phyloP scores from a whole-genome alignment of 768 basidiomycete species.

The Termitomyces sp. region DNA sequence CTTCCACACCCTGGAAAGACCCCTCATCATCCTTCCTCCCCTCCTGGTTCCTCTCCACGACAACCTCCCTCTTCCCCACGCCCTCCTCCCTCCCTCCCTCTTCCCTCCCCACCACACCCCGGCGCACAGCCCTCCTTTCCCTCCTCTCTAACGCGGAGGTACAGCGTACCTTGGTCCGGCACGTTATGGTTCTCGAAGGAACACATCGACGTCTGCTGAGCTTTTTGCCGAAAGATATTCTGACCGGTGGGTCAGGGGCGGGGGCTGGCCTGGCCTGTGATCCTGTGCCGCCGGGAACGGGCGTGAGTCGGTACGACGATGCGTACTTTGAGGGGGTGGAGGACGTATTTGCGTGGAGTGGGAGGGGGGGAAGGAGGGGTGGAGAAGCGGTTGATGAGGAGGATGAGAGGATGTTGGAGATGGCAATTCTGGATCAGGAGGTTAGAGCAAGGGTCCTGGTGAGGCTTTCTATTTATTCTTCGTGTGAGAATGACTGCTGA shows the following conservation, averaged over 20 bases:
- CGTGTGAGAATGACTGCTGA: not conserved
- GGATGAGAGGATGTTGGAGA: constrained; percentile 49
- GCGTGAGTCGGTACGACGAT: constrained; percentile 58
- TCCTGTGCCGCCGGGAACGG: constrained; percentile 71
- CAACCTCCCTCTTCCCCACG: constrained; percentile 36
- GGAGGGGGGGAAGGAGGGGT: constrained; percentile 18
- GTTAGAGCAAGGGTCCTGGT: constrained; percentile 34
- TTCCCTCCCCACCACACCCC: constrained; percentile 27
- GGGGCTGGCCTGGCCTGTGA: constrained; percentile 69
- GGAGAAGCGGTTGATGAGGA: constrained; percentile 25
- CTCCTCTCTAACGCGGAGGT: constrained; percentile 36
- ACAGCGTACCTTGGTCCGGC: constrained; percentile 60
- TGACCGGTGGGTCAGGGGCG: constrained; percentile 23
- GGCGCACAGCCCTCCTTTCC: constrained; percentile 24
- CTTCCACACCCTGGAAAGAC: constrained; percentile 78
- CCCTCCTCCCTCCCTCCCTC: constrained; percentile 33
- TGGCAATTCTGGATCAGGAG: constrained; percentile 51
- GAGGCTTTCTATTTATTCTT: constrained; percentile 16
- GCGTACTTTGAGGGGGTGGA: constrained; percentile 70
- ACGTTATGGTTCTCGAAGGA: constrained; percentile 69
- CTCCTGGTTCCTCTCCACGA: constrained; percentile 66
- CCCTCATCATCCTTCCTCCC: constrained; percentile 46
- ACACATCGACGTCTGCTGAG: constrained; percentile 54
- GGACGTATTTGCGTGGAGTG: constrained; percentile 34
- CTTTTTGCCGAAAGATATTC: constrained; percentile 62